Conservation (phyloP, 768 basidiomycete genomes). For the Phylloporus scabripes region DNA sequence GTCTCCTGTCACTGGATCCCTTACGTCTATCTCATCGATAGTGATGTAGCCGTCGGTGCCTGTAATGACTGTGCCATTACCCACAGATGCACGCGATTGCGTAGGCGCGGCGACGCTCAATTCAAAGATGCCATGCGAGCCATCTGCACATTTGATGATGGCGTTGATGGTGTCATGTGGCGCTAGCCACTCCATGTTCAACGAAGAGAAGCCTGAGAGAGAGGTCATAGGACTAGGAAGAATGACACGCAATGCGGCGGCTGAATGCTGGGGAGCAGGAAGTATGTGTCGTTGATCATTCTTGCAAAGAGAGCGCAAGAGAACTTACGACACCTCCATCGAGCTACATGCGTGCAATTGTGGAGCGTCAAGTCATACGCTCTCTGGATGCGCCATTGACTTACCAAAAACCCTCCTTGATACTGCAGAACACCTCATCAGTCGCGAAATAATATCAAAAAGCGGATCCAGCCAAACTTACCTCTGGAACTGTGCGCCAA, state of each 20-base stretch:
- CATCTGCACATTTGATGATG: conserved; percentile 41
- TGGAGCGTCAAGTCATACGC: background rate
- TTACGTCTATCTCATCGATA: conserved; percentile 31
- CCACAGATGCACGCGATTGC: conserved; percentile 30
- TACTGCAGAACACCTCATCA: conserved; percentile 38
- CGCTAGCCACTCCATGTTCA: conserved; percentile 64
- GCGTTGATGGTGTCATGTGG: conserved; percentile 78
- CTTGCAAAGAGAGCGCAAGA: background rate
- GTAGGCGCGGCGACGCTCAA: conserved; percentile 60
- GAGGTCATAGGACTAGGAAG: conserved; percentile 48
- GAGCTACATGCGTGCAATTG: conserved; percentile 38
- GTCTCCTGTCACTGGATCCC: conserved; percentile 21
- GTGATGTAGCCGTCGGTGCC: conserved; percentile 61
- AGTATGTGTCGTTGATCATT: background rate
- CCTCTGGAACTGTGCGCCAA: conserved; percentile 81
- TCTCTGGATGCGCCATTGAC: conserved; percentile 20
- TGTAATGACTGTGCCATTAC: conserved; percentile 41
- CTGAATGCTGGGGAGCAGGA: conserved; percentile 47
- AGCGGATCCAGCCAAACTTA: conserved; percentile 31
- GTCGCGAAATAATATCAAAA: conserved; percentile 1
- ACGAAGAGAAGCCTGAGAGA: conserved; percentile 59
- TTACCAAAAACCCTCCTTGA: conserved; percentile 78
- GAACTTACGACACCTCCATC: conserved; percentile 71
- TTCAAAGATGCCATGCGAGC: conserved; percentile 55
- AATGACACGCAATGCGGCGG: conserved; percentile 56